These are phyloP conservation scores for Coccomyxa subellipsoidea DNA, from an alignment of 163 green algal species.

Conservation along the genomic window DNA sequence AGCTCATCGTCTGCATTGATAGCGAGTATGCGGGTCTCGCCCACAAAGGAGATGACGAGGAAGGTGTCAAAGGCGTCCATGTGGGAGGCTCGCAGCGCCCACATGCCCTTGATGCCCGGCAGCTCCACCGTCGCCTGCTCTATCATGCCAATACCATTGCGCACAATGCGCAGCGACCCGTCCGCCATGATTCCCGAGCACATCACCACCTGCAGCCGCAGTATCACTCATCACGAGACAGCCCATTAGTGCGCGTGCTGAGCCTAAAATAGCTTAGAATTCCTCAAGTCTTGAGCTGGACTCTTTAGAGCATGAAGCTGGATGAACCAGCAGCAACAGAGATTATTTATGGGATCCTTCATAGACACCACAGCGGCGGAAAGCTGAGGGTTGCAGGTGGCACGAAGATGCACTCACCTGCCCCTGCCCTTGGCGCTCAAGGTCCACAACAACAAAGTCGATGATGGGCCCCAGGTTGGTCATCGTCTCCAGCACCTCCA, in stretches of 20 bases:
- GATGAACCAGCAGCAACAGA: no score
- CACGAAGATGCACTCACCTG: slow-evolving; percentile 42
- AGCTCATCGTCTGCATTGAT: slow-evolving; percentile 87
- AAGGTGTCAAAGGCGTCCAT: slow-evolving; percentile 73
- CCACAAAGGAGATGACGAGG: slow-evolving; percentile 92
- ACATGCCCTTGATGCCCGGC: slow-evolving; percentile 82
- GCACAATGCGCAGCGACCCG: slow-evolving; percentile 89
- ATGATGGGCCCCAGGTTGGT: slow-evolving; percentile 94
- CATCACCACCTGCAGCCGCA: slow-evolving; percentile 79
- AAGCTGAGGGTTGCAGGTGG: no score
- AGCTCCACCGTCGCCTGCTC: slow-evolving; percentile 88
- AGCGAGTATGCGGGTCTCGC: slow-evolving; percentile 75
- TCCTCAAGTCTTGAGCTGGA: no score
- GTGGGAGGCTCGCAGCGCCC: slow-evolving; percentile 63
- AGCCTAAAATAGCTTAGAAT: no score
- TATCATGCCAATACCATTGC: slow-evolving; percentile 95
- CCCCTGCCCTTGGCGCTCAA: slow-evolving; percentile 90
- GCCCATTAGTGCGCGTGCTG: no score
- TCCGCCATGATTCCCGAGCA: slow-evolving; percentile 77
- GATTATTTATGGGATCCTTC: no score
- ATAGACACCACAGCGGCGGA: no score
- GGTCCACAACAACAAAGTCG: slow-evolving; percentile 93
- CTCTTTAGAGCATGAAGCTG: no score
- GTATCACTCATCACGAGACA: neutral
- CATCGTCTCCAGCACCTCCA: slow-evolving; percentile 89